Base-by-base conservation (phyloP, 2,329 filamentous ascomycete species). In the Coniochaeta ligniaria region DNA sequence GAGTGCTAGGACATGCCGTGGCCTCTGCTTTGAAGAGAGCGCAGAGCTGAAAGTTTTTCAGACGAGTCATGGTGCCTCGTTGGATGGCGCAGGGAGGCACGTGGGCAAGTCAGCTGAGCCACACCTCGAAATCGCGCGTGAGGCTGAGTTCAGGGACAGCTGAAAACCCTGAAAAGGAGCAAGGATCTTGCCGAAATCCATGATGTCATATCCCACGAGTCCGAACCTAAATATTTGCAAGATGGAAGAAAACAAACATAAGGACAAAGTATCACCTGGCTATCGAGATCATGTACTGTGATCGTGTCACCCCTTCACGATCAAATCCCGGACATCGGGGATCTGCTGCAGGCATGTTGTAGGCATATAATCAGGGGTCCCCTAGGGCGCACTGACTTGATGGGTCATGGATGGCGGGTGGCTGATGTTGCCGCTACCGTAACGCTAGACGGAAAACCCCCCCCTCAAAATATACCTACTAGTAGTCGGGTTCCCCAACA, bases 1-100 rank as follows among this genome's bases (percentile, higher is more conserved):
- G 58, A 3, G 65, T 65, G 26, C 41, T 73, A 1, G 69, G 71
- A 35, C 22, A 41, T 6, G 17, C 38, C 9, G 38, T 41, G 4
- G 17, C n/a, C 9, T n/a, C 38, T 6, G 11, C 17, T 20, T n/a
- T 41, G 38, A 41, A 41, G 16, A 41, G 17, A 20, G 6, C 6
- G 38, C 17, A n/a, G 11, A 20, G 38, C 38, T 41, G 17, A 41
- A n/a, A n/a, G 38, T 41, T n/a, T 20, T 11, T n/a, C n/a, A n/a
- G n/a, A n/a, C n/a, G 38, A 38, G 16, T 9, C 28, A 31, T 31
- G 28, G n/a, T n/a, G n/a, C n/a, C n/a, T n/a, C n/a, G n/a, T n/a
- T n/a, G 31, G 5, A 33, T 33, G 5, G 31, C 31, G 9, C 31
- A 33, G 6, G 31, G 31, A 6, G 9, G 6, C 6, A 5, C 31